These are phyloP conservation scores for Rhododendron ferrugineum DNA, from an alignment of 148 eudicot genomes.

Conservation along the genomic window DNA sequence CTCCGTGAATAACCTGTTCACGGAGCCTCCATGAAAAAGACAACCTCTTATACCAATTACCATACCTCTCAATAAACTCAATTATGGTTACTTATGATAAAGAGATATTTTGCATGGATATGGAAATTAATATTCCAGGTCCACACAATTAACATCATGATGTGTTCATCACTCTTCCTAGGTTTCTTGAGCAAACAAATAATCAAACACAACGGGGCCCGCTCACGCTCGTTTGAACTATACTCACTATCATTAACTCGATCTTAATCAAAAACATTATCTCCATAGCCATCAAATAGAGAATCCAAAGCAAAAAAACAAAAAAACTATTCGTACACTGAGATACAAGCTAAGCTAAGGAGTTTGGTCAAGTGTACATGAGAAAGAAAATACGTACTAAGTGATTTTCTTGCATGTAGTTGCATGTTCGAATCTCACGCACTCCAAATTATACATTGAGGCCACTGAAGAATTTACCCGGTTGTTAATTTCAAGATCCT, in stretches of 20 bases:
- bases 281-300: background rate
- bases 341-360: rapidly evolving
- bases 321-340: too few species aligned
- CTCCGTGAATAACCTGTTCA: too few species aligned
- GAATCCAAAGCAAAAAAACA: constrained; percentile 1
- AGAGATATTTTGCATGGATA: background rate
- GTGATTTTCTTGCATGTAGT: too few species aligned
- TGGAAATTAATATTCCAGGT: background rate
- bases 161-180: constrained; percentile 5
- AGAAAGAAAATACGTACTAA: too few species aligned
- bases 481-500: too few species aligned
- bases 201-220: background rate
- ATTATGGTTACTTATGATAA: too few species aligned
- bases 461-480: too few species aligned
- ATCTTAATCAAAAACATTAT: background rate
- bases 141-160: constrained; percentile 1
- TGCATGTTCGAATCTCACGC: too few species aligned
- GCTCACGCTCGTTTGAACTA: background rate
- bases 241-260: background rate
- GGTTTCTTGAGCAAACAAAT: constrained; percentile 1
- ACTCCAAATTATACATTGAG: too few species aligned
- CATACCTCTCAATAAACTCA: too few species aligned
- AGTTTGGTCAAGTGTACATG: background rate
- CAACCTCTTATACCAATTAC: too few species aligned
- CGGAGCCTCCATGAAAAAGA: too few species aligned